Percentiles rank a stretch among this genome's conserved stretches.
Evolutionary conservation across 1,284 basidiomycete genomes (phyloP).

Genomic region (Sporisorium graminicola): DNA sequence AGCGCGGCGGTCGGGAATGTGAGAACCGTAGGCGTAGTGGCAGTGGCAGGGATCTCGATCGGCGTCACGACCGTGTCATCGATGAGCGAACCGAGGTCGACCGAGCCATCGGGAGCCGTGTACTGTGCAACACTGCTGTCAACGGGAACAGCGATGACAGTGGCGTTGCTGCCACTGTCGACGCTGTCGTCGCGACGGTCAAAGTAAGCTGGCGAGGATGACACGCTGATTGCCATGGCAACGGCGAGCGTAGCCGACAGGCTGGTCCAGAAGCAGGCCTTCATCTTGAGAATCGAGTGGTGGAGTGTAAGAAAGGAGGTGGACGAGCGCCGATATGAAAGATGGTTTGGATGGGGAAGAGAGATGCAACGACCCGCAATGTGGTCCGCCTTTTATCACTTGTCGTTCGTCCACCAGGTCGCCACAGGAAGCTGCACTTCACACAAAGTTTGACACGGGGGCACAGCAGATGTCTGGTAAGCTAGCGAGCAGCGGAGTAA

Average conservation of each 20-base stretch:
- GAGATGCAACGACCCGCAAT: not conserved
- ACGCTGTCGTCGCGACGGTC: not conserved
- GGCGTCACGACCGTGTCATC: not conserved
- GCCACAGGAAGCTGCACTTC: no score
- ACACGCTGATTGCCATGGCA: not conserved
- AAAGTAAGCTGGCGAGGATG: not conserved
- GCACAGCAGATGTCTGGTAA: not conserved
- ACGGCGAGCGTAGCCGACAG: not conserved
- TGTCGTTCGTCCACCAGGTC: not conserved
- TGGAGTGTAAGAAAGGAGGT: not conserved
- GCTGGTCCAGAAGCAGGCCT: slow-evolving; percentile 1
- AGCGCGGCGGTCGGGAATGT: not conserved
- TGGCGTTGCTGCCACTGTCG: not conserved
- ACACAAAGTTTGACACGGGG: no score
- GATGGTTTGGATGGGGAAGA: not conserved
- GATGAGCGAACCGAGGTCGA: not conserved
- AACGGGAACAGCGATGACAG: not conserved
- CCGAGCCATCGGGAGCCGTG: not conserved
- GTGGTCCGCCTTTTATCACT: not conserved
- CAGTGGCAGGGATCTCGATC: slow-evolving; percentile 1
- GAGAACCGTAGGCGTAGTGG: not conserved
- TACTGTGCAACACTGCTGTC: not conserved
- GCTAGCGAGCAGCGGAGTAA: not conserved
- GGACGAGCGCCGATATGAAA: not conserved
- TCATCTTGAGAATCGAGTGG: not conserved